Conservation (phyloP, 2,329 filamentous ascomycete genomes). For the Apiospora kogelbergensis region DNA sequence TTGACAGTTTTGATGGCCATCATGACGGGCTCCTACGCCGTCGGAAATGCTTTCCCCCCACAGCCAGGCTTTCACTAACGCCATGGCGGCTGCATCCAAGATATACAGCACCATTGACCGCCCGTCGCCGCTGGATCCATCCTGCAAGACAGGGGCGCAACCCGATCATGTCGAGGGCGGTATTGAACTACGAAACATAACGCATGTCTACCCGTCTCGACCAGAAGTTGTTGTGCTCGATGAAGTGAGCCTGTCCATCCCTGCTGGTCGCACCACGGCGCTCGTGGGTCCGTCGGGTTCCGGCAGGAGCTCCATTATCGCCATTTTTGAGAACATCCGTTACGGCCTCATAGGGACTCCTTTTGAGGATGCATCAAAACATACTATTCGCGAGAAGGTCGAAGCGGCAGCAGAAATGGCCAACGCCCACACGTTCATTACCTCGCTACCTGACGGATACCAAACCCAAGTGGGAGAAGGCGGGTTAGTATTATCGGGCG, state of each 20-base stretch:
- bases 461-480: constrained; percentile 42
- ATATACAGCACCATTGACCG: constrained; percentile 40
- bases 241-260: constrained; percentile 41
- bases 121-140: constrained; percentile 36
- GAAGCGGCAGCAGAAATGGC: constrained; percentile 69
- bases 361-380: constrained; percentile 65
- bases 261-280: constrained; percentile 46
- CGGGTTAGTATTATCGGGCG: constrained; percentile 27
- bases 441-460: constrained; percentile 47
- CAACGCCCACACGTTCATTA: constrained; percentile 43
- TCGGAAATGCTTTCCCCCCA: constrained; percentile 16
- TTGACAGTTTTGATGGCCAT: constrained; percentile 44
- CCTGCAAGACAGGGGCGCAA: constrained; percentile 29
- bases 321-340: constrained; percentile 84
- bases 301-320: constrained; percentile 69
- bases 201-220: constrained; percentile 45
- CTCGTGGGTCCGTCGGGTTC: constrained; percentile 29
- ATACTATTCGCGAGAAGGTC: constrained; percentile 69
- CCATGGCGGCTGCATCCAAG: constrained; percentile 35
- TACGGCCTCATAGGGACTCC: constrained; percentile 65
- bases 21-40: neutral
- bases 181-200: constrained; percentile 40
- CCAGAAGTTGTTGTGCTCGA: constrained; percentile 42
- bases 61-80: constrained; percentile 38
- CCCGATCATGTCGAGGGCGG: constrained; percentile 28